Conservation (phyloP, 208 protist genomes). For the Paratrypanosoma confusum region DNA sequence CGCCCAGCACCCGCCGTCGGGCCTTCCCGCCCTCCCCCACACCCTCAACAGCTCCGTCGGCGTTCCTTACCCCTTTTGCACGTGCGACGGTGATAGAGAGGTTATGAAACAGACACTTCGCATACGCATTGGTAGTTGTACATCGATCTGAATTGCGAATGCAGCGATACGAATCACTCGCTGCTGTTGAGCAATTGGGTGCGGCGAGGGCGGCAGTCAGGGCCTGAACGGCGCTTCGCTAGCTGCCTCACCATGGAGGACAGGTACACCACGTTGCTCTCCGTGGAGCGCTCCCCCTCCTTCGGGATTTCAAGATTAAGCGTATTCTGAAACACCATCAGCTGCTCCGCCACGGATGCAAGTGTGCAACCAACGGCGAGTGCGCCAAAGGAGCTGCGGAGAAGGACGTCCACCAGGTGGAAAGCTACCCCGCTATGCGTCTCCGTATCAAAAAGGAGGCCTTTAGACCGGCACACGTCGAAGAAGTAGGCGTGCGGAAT, state of each 20-base stretch:
- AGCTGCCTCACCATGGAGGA: slow-evolving; percentile 65
- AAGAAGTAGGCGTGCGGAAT: slow-evolving; percentile 81
- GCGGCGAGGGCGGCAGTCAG: no score
- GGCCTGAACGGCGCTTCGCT: no score
- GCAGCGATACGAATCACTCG: no score
- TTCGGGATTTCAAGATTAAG: slow-evolving; percentile 78
- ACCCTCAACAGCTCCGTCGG: no score
- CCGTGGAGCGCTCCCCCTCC: slow-evolving; percentile 66
- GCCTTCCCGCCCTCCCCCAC: no score
- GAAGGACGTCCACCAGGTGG: slow-evolving; percentile 73
- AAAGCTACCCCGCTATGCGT: slow-evolving; percentile 58
- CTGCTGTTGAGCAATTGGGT: no score
- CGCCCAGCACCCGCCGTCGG: no score
- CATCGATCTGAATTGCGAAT: no score
- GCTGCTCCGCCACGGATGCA: slow-evolving; percentile 17
- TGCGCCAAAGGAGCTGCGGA: slow-evolving; percentile 73
- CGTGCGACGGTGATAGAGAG: no score
- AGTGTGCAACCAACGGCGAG: slow-evolving; percentile 45
- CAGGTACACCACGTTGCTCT: slow-evolving; percentile 87
- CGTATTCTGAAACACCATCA: slow-evolving; percentile 69
- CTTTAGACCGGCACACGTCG: slow-evolving; percentile 51
- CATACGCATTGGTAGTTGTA: no score
- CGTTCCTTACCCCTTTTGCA: no score
- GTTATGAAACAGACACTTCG: no score
- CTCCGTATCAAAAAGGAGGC: slow-evolving; percentile 56